These are phyloP conservation scores for Aspergillus nomiae DNA, from an alignment of 2,329 filamentous ascomycete species.

Conservation along the genomic window DNA sequence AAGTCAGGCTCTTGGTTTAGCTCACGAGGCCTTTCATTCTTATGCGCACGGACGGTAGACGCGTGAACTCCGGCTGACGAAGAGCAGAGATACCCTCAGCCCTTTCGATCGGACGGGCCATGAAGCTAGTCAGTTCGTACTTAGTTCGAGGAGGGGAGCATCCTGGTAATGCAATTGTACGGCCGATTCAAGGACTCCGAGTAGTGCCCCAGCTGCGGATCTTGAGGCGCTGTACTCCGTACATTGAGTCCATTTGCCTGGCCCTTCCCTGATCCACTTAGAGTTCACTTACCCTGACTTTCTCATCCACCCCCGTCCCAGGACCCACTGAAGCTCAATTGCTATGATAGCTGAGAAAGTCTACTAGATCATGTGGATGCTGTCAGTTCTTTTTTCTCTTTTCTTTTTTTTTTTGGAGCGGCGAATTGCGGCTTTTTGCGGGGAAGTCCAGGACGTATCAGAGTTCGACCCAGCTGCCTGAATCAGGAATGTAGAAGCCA, in stretches of 20 bases:
- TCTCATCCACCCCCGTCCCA: slow-evolving; percentile 17
- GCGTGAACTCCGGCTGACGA: slow-evolving; percentile 25
- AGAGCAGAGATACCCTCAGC: slow-evolving; percentile 14
- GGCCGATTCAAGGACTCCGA: slow-evolving; percentile 6
- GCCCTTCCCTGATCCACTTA: slow-evolving; percentile 14
- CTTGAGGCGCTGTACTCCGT: slow-evolving; percentile 12
- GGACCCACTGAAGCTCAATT: slow-evolving; percentile 22
- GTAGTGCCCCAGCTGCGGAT: slow-evolving; percentile 16
- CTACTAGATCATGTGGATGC: slow-evolving; percentile 29
- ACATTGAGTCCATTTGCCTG: neutral
- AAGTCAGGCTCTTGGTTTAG: slow-evolving; percentile 17
- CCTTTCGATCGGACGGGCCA: slow-evolving; percentile 5
- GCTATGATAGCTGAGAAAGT: slow-evolving; percentile 23
- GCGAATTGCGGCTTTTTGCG: slow-evolving; percentile 33
- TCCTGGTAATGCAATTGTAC: slow-evolving; percentile 12
- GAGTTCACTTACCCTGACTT: slow-evolving; percentile 17
- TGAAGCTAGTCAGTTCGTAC: slow-evolving; percentile 3
- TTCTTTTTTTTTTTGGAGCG: slow-evolving; percentile 24
- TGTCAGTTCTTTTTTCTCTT: slow-evolving; percentile 24
- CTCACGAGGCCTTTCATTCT: slow-evolving; percentile 24
- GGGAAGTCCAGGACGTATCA: slow-evolving; percentile 30
- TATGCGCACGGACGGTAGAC: slow-evolving; percentile 27
- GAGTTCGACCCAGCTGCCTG: slow-evolving; percentile 19
- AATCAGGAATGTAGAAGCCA: slow-evolving; percentile 23
- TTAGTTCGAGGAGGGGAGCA: neutral